Conservation (phyloP, 805 yeast species). For the Saturnispora gosingensis region DNA sequence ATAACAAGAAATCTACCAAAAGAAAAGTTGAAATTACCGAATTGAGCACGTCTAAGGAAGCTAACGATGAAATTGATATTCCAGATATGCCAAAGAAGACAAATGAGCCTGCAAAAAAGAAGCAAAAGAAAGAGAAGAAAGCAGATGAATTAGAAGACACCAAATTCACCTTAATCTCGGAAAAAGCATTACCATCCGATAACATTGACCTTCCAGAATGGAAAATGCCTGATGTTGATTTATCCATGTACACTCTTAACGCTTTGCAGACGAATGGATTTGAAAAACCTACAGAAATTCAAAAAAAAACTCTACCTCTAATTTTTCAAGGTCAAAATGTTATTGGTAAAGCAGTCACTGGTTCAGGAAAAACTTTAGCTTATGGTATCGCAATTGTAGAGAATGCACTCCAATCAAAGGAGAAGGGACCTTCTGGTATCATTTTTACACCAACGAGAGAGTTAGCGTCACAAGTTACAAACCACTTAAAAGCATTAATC, state of each 20-base stretch:
- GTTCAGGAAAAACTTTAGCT: conserved; percentile 95
- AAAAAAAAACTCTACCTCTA: conserved; percentile 61
- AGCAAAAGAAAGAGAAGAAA: conserved; percentile 8
- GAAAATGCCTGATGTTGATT: conserved; percentile 31
- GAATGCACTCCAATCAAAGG: conserved; percentile 28
- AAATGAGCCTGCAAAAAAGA: conserved; percentile 2
- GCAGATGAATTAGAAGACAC: background rate
- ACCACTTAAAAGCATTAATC: conserved; percentile 57
- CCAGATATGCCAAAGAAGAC: conserved; percentile 8
- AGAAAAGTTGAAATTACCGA: conserved; percentile 8
- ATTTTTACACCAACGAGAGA: conserved; percentile 95
- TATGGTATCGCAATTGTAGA: conserved; percentile 90
- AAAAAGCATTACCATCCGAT: conserved; percentile 18
- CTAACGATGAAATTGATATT: conserved; percentile 12
- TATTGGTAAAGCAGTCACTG: conserved; percentile 94
- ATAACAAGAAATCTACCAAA: conserved; percentile 5
- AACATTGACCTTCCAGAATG: conserved; percentile 53
- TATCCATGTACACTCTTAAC: conserved; percentile 49
- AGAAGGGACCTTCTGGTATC: conserved; percentile 52
- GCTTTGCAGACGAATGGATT: conserved; percentile 56
- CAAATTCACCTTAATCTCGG: conserved; percentile 12
- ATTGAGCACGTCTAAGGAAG: conserved; percentile 9
- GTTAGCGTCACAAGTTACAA: conserved; percentile 85
- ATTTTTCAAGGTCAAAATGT: conserved; percentile 71
- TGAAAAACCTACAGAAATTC: conserved; percentile 75